Evolutionary conservation across 345 rosid genomes (phyloP).

Genomic region (Psidium friedrichsthalianum): DNA sequence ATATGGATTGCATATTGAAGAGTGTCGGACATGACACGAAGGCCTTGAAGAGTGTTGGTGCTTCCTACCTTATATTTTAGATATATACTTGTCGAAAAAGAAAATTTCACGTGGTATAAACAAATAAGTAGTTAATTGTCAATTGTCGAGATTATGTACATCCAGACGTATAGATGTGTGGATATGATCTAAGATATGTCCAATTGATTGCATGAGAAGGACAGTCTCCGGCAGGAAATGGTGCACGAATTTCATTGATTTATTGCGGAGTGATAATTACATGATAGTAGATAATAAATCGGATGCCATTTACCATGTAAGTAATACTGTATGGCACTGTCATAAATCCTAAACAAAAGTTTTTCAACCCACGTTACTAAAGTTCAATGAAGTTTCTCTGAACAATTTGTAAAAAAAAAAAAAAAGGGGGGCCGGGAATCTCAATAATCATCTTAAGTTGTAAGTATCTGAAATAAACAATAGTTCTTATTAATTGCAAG

Average conservation of each 20-base stretch:
- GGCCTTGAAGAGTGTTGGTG: no score
- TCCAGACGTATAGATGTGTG: no score
- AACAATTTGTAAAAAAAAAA: neutral
- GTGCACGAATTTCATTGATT: neutral
- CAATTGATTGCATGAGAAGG: neutral
- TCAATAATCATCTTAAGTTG: neutral
- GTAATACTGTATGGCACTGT: neutral
- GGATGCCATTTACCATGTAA: neutral
- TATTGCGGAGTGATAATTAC: neutral
- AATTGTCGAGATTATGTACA: no score
- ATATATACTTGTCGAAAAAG: no score
- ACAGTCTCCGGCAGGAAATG: neutral
- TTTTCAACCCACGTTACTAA: neutral
- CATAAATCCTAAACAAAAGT: neutral
- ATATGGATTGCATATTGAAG: no score
- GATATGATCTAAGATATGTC: neutral
- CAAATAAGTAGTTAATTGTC: no score
- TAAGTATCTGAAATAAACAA: neutral
- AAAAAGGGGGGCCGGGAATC: neutral
- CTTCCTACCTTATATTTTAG: no score
- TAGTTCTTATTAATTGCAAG: neutral
- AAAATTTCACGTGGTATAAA: no score
- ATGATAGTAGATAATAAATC: no score
- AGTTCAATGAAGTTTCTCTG: neutral
- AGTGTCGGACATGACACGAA: no score